phyloP scores from a whole-genome alignment of 345 rosid species.

The Boechera stricta region DNA sequence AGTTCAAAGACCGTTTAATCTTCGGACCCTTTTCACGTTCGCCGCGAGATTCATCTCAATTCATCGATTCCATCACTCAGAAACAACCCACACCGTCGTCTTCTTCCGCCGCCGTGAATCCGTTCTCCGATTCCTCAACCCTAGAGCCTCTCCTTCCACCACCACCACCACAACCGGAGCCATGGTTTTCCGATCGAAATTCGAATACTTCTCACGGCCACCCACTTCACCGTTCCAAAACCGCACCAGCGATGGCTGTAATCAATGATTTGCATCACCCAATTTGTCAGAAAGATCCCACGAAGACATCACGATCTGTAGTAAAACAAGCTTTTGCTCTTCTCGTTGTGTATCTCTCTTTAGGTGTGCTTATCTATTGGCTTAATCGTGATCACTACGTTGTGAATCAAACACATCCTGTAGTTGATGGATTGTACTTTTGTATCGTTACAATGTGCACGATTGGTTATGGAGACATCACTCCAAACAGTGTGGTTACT shows the following conservation, averaged over 20 bases:
- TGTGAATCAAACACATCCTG: slow-evolving; percentile 77
- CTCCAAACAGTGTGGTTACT: slow-evolving; percentile 68
- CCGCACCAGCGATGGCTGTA: slow-evolving; percentile 93
- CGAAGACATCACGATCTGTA: slow-evolving; percentile 58
- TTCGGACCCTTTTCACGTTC: slow-evolving; percentile 70
- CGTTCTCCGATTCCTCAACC: slow-evolving; percentile 33
- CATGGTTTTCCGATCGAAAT: slow-evolving; percentile 2
- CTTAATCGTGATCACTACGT: slow-evolving; percentile 62
- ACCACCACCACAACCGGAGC: slow-evolving; percentile 19
- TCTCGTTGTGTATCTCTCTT: slow-evolving; percentile 64
- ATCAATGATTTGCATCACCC: slow-evolving; percentile 55
- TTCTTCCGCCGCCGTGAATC: slow-evolving; percentile 11
- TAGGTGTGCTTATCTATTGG: slow-evolving; percentile 82
- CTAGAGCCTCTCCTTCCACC: slow-evolving; percentile 40
- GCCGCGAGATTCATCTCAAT: slow-evolving; percentile 50
- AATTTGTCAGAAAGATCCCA: slow-evolving; percentile 50
- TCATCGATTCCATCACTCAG: slow-evolving; percentile 62
- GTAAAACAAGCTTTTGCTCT: slow-evolving; percentile 69
- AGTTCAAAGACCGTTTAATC: slow-evolving; percentile 81
- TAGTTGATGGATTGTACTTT: slow-evolving; percentile 88
- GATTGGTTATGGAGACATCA: slow-evolving; percentile 93
- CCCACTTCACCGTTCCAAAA: slow-evolving; percentile 79
- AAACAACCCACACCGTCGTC: slow-evolving; percentile 46
- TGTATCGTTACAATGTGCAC: slow-evolving; percentile 98
- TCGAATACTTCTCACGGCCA: slow-evolving; percentile 21